These are phyloP conservation scores for Trichophyton schoenleinii DNA, from an alignment of 2,329 filamentous ascomycete species.

Conservation along the genomic window DNA sequence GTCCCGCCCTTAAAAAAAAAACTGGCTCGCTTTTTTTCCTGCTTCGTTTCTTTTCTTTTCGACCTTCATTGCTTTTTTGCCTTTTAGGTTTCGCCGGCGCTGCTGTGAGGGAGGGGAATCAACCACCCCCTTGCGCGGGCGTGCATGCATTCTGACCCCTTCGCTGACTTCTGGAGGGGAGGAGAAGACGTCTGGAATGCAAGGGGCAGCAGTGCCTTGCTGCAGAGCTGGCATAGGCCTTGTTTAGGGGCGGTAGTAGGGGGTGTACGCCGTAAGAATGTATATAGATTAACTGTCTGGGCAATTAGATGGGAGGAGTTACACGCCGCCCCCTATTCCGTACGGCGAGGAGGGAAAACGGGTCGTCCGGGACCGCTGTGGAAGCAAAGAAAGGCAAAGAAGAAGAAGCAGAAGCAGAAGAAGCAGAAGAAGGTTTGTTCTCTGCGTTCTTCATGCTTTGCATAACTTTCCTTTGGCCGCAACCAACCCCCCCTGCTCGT, in stretches of 20 bases:
- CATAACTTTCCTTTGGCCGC: background rate
- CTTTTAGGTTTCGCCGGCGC: background rate
- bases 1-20: too few relatives aligned
- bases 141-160: background rate
- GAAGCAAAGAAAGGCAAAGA: background rate
- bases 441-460: conserved; percentile 1
- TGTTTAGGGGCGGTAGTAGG: background rate
- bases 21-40: background rate
- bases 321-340: background rate
- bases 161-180: background rate
- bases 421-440: background rate
- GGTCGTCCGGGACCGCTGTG: background rate
- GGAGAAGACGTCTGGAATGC: conserved; percentile 1
- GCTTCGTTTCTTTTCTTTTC: background rate
- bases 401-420: background rate
- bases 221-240: background rate
- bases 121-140: background rate
- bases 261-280: too few relatives aligned
- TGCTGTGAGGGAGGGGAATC: background rate
- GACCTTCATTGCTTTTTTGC: background rate
- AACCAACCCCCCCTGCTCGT: background rate
- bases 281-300: too few relatives aligned
- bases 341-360: background rate
- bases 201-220: conserved; percentile 3
- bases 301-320: background rate